Evolutionary conservation across 495 filamentous ascomycete species (phyloP).

Genomic region (Podospora bellae-mahoneyi): DNA sequence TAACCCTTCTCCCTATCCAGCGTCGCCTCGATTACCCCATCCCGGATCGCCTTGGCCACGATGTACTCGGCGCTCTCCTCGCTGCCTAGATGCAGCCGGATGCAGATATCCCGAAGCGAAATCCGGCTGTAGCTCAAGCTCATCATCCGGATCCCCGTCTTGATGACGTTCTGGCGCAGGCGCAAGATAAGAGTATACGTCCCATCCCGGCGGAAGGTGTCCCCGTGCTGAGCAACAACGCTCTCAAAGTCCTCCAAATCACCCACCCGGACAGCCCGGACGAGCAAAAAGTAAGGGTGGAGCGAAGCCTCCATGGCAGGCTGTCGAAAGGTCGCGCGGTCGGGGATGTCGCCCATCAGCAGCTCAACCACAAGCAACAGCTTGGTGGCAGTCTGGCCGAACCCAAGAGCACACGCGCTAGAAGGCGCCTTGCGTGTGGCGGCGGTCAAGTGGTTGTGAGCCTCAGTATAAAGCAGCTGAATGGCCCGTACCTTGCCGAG

Average conservation of each 20-base stretch:
- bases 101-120: slow-evolving; percentile 95
- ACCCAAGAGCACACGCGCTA: slow-evolving; percentile 81
- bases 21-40: slow-evolving; percentile 95
- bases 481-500: slow-evolving; percentile 94
- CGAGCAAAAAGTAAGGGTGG: slow-evolving; percentile 86
- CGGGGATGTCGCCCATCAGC: slow-evolving; percentile 97
- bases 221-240: slow-evolving; percentile 72
- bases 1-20: slow-evolving; percentile 91
- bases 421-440: slow-evolving; percentile 93
- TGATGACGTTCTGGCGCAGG: slow-evolving; percentile 96
- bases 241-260: slow-evolving; percentile 89
- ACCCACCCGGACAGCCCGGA: slow-evolving; percentile 91
- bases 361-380: slow-evolving; percentile 91
- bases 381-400: slow-evolving; percentile 93
- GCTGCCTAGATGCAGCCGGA: slow-evolving; percentile 83
- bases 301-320: slow-evolving; percentile 79
- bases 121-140: slow-evolving; percentile 96
- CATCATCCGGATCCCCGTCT: slow-evolving; percentile 98
- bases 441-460: slow-evolving; percentile 87
- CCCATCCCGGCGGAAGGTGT: slow-evolving; percentile 85
- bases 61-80: slow-evolving; percentile 99
- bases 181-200: slow-evolving; percentile 95
- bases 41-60: slow-evolving; percentile 95
- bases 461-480: slow-evolving; percentile 92
- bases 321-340: slow-evolving; percentile 88